Conservation (phyloP, 495 filamentous ascomycete species). For the Talaromyces proteolyticus region DNA sequence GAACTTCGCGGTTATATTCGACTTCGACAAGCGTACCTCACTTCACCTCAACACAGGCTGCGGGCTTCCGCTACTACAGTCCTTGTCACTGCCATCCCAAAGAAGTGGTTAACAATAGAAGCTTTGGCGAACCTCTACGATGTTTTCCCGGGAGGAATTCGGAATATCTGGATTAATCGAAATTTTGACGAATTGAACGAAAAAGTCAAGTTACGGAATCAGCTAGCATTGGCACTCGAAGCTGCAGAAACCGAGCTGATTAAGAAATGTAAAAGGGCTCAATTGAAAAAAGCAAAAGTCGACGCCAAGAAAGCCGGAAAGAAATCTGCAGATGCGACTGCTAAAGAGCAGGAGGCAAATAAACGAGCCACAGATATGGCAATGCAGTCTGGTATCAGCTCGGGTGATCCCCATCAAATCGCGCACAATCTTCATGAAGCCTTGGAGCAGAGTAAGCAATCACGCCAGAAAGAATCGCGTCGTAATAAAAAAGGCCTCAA, state of each 20-base stretch:
- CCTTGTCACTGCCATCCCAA: conserved; percentile 81
- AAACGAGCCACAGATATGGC: conserved; percentile 55
- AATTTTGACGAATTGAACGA: conserved; percentile 82
- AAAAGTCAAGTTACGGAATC: conserved; percentile 73
- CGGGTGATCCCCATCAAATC: conserved; percentile 77
- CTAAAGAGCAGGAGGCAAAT: conserved; percentile 36
- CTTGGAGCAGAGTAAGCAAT: conserved; percentile 38
- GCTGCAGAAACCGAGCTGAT: conserved; percentile 81
- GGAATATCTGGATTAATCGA: conserved; percentile 95
- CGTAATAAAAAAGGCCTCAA: conserved; percentile 3
- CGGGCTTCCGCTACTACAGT: conserved; percentile 96
- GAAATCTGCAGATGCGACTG: conserved; percentile 46
- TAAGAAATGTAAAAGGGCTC: conserved; percentile 66
- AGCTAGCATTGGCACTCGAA: conserved; percentile 69
- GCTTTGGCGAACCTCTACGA: conserved; percentile 84
- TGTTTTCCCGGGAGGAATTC: conserved; percentile 91
- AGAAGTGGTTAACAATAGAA: conserved; percentile 78
- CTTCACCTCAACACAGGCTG: conserved; percentile 90
- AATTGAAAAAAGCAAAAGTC: conserved; percentile 57
- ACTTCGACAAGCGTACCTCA: conserved; percentile 87
- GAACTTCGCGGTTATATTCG: conserved; percentile 91
- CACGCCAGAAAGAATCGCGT: conserved; percentile 14
- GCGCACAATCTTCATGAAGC: conserved; percentile 65
- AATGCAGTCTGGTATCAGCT: conserved; percentile 65
- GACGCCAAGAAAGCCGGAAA: conserved; percentile 59